Evolutionary conservation across 352 stramenopile genomes (phyloP).

Genomic region (Phytophthora nicotianae): DNA sequence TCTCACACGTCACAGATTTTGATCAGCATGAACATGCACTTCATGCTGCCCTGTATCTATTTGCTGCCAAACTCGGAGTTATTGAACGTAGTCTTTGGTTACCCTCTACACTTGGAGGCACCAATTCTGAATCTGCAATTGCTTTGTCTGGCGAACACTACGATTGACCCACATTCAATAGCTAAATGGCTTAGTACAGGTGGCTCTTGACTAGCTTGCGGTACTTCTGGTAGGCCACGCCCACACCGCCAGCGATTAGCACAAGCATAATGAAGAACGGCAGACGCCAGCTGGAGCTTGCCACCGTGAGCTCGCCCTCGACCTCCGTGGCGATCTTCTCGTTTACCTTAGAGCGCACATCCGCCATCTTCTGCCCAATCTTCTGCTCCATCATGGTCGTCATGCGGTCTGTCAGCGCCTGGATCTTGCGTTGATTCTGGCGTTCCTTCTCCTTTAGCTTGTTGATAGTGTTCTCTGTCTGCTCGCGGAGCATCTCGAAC

Average conservation of each 20-base stretch:
- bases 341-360: constrained; percentile 65
- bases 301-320: constrained; percentile 67
- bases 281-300: constrained; percentile 71
- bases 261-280: constrained; percentile 83
- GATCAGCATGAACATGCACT: not conserved
- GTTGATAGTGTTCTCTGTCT: constrained; percentile 73
- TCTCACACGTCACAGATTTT: constrained; percentile 20
- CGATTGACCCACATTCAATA: constrained; percentile 26
- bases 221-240: constrained; percentile 87
- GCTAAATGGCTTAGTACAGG: constrained; percentile 56
- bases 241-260: constrained; percentile 55
- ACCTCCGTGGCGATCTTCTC: constrained; percentile 74
- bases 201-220: constrained; percentile 87
- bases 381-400: constrained; percentile 75
- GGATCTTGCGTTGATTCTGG: constrained; percentile 75
- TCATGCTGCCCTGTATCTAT: constrained; percentile 21
- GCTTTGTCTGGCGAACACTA: constrained; percentile 25
- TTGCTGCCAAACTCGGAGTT: constrained; percentile 18
- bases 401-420: constrained; percentile 73
- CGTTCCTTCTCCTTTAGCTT: constrained; percentile 79
- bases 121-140: constrained; percentile 8
- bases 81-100: constrained; percentile 4
- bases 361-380: constrained; percentile 69
- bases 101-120: constrained; percentile 16
- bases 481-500: constrained; percentile 82